Percentiles rank a stretch among this genome's conserved stretches.
Conservation (phyloP, 495 filamentous ascomycete genomes). For the Chaetomium tenue region DNA sequence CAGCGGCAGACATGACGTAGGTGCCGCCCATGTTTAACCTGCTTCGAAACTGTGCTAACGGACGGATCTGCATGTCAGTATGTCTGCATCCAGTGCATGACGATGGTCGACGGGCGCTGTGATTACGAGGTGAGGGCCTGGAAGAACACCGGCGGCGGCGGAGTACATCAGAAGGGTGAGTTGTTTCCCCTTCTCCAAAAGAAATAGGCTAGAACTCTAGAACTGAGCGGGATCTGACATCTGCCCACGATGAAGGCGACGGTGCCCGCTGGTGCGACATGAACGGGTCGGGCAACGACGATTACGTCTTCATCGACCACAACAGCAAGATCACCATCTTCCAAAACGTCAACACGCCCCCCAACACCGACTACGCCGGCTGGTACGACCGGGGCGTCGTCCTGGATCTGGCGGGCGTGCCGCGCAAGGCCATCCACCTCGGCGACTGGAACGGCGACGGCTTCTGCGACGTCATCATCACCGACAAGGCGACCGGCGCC, state of each 20-base stretch:
- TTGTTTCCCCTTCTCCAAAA: neutral
- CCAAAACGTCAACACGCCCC: conserved; percentile 17
- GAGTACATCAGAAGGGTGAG: conserved; percentile 1
- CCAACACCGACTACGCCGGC: conserved; percentile 16
- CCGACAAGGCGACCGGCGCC: conserved; percentile 16
- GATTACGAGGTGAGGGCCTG: conserved; percentile 3
- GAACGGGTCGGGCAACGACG: conserved; percentile 36
- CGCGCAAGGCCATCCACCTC: conserved; percentile 17
- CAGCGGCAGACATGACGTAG: conserved; percentile 4
- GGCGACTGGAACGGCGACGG: conserved; percentile 27
- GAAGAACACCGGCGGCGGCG: conserved; percentile 5
- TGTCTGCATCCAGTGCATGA: conserved; percentile 1
- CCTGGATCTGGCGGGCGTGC: conserved; percentile 5
- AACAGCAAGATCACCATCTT: conserved; percentile 17
- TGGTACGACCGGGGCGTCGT: conserved; percentile 3
- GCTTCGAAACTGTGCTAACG: neutral
- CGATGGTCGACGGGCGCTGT: neutral
- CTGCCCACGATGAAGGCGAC: conserved; percentile 14
- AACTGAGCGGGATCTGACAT: neutral
- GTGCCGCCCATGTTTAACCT: neutral
- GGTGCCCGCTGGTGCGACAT: conserved; percentile 30
- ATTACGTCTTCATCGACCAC: conserved; percentile 42
- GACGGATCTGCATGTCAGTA: neutral
- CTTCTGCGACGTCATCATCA: conserved; percentile 19
- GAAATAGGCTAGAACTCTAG: neutral